Conservation (phyloP, 2,329 filamentous ascomycete species). For the Pseudogymnoascus sp. region DNA sequence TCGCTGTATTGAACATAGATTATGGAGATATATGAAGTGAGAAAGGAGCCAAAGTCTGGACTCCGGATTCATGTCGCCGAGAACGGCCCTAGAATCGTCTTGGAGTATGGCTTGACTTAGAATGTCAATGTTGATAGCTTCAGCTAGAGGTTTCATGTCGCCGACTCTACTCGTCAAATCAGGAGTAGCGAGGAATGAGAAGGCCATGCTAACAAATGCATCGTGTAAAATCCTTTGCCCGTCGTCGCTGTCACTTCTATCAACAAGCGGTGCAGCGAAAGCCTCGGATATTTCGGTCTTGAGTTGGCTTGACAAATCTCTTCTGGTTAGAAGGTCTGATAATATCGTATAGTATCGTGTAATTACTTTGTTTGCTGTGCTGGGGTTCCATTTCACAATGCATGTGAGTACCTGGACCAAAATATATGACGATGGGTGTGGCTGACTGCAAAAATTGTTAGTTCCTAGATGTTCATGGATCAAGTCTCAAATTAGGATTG, state of each 20-base stretch:
- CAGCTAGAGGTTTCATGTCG: constrained; percentile 20
- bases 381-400: constrained; percentile 1
- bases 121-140: constrained; percentile 19
- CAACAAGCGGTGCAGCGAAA: neutral
- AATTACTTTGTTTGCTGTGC: neutral
- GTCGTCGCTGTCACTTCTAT: neutral
- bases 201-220: constrained; percentile 25
- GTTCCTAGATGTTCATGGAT: neutral
- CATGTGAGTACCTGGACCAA: neutral
- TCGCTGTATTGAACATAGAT: constrained; percentile 28
- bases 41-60: constrained; percentile 58
- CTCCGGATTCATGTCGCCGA: constrained; percentile 18
- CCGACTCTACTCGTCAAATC: constrained; percentile 20
- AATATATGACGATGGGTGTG: neutral
- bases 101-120: constrained; percentile 22
- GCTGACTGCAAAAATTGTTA: neutral
- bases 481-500: neutral
- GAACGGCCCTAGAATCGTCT: neutral
- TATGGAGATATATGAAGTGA: constrained; percentile 55
- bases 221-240: neutral
- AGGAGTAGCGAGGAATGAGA: constrained; percentile 26
- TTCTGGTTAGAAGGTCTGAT: neutral
- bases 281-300: neutral
- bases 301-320: neutral
- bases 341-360: neutral